Evolutionary conservation across 495 filamentous ascomycete species (phyloP).

Genomic region (Penicillium ochrochloron): DNA sequence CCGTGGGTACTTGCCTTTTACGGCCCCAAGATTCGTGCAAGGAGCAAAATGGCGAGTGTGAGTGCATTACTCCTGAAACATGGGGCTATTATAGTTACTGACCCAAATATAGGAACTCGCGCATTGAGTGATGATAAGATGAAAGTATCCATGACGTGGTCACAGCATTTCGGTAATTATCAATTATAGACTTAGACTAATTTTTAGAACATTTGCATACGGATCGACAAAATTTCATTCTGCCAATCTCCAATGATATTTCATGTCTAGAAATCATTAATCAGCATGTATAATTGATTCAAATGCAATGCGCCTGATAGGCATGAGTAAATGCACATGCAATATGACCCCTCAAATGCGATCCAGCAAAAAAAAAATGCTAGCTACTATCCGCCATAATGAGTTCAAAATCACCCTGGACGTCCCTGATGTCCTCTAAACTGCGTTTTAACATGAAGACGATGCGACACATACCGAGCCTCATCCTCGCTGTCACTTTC

Average conservation of each 20-base stretch:
- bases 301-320: background rate
- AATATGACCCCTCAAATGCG: constrained; percentile 4
- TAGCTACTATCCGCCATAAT: background rate
- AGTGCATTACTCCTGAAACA: constrained; percentile 19
- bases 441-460: constrained; percentile 15
- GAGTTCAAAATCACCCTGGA: constrained; percentile 15
- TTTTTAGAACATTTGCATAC: constrained; percentile 11
- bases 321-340: constrained; percentile 1
- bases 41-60: constrained; percentile 75
- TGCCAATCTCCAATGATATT: background rate
- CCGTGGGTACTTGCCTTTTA: constrained; percentile 86
- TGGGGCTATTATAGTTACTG: constrained; percentile 14
- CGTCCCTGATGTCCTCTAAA: constrained; percentile 15
- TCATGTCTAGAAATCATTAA: background rate
- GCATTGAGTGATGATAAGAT: constrained; percentile 19
- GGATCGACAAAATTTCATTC: constrained; percentile 4
- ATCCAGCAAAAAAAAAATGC: constrained; percentile 11
- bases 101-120: constrained; percentile 35
- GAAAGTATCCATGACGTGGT: background rate
- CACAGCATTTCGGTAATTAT: background rate
- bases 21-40: constrained; percentile 76
- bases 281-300: background rate
- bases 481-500: constrained; percentile 51
- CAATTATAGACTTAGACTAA: constrained; percentile 13
- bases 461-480: constrained; percentile 30